Percentiles rank a stretch among this genome's conserved stretches.
Evolutionary conservation across 164 flowering plant genomes (phyloP).

Genomic region (Hamamelis virginiana): DNA sequence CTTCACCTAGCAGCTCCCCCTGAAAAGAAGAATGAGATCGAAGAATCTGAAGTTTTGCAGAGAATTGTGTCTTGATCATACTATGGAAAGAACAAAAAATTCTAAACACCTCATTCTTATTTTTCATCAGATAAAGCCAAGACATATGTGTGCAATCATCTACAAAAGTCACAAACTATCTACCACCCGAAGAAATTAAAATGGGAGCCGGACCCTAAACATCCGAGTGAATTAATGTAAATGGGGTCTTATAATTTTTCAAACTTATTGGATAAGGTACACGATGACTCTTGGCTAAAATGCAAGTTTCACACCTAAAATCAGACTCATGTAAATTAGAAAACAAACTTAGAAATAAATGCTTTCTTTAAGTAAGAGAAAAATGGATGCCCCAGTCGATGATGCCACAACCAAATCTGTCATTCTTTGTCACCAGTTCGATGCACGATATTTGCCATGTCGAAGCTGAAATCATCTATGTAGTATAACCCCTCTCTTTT

Average conservation of each 20-base stretch:
- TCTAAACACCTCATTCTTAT: background rate
- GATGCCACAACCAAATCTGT: constrained; percentile 4
- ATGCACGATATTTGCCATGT: background rate
- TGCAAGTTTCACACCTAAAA: constrained; percentile 7
- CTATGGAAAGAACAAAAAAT: background rate
- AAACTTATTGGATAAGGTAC: too few species aligned
- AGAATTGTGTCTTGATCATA: background rate
- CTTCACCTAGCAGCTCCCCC: background rate
- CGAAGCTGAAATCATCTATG: background rate
- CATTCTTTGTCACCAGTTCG: background rate
- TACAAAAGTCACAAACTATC: too few species aligned
- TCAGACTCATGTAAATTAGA: too few species aligned
- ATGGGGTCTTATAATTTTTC: constrained; percentile 2
- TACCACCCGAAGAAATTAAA: background rate
- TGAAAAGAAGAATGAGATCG: background rate
- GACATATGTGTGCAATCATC: too few species aligned
- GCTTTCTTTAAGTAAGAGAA: background rate
- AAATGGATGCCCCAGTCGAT: background rate
- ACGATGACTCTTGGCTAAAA: constrained; percentile 1
- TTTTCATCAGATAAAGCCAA: too few species aligned
- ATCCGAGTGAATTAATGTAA: constrained; percentile 2
- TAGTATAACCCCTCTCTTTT: constrained; percentile 2
- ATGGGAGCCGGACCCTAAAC: background rate
- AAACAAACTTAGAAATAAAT: background rate
- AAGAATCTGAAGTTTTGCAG: constrained; percentile 1